phyloP scores from a whole-genome alignment of 768 basidiomycete species.

The Tephrocybe rancida region DNA sequence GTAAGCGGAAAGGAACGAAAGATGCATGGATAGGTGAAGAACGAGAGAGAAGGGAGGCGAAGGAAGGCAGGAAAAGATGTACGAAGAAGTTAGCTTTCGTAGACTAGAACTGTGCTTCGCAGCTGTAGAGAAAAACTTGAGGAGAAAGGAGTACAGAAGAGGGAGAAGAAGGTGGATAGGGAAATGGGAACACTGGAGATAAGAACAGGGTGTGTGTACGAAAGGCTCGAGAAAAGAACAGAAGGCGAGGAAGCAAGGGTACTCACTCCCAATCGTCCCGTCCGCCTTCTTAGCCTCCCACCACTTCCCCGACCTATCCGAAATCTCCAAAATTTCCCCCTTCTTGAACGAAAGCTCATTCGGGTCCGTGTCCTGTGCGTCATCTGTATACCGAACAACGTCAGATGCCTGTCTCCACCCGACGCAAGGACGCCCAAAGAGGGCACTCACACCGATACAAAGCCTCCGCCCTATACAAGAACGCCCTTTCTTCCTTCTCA shows the following conservation, averaged over 20 bases:
- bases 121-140: too few species aligned
- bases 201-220: too few species aligned
- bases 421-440: background rate
- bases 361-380: slow-evolving; percentile 76
- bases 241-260: background rate
- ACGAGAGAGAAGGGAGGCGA: too few species aligned
- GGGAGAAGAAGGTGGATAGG: too few species aligned
- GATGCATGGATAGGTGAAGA: too few species aligned
- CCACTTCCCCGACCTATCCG: slow-evolving; percentile 84
- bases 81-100: too few species aligned
- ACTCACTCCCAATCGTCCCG: slow-evolving; percentile 69
- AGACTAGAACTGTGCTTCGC: too few species aligned
- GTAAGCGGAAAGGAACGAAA: background rate
- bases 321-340: slow-evolving; percentile 81
- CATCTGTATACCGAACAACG: slow-evolving; percentile 53
- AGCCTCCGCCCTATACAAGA: slow-evolving; percentile 9
- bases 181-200: too few species aligned
- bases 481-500: background rate
- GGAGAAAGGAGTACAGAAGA: too few species aligned
- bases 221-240: too few species aligned
- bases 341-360: slow-evolving; percentile 86
- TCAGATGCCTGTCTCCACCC: background rate
- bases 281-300: slow-evolving; percentile 77
- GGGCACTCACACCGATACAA: slow-evolving; percentile 11
- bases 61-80: too few species aligned